phyloP scores from a whole-genome alignment of 139 green algal genomes.

The Tetradesmus obliquus region DNA sequence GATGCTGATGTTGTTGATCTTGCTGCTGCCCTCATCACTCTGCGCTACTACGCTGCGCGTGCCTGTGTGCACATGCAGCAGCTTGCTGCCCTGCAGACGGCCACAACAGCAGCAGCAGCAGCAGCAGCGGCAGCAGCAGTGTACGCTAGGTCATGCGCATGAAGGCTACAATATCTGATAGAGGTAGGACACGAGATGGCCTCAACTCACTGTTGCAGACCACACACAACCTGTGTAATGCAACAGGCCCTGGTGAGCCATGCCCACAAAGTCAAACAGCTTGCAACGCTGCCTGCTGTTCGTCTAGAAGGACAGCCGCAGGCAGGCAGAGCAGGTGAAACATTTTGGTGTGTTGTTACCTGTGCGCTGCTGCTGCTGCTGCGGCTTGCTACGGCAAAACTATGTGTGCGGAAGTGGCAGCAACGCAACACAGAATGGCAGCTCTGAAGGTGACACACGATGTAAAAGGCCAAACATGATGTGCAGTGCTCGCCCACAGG shows the following conservation, averaged over 20 bases:
- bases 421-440: background rate
- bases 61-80: conserved; percentile 55
- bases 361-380: background rate
- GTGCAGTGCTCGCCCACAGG: background rate
- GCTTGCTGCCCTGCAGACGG: conserved; percentile 38
- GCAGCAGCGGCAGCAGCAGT: background rate
- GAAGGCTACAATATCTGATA: too few relatives aligned
- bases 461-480: background rate
- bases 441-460: background rate
- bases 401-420: too few relatives aligned
- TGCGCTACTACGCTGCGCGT: conserved; percentile 42
- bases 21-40: conserved; percentile 50
- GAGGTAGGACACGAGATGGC: too few relatives aligned
- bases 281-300: background rate
- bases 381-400: too few relatives aligned
- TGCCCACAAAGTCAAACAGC: too few relatives aligned
- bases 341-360: background rate
- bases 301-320: background rate
- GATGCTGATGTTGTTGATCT: conserved; percentile 51
- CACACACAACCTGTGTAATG: too few relatives aligned
- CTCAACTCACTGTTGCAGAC: too few relatives aligned
- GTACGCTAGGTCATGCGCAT: background rate
- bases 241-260: too few relatives aligned
- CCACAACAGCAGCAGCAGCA: background rate
- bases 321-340: background rate